Conservation (phyloP, 768 basidiomycete genomes). For the Pulveroboletus ravenelii region DNA sequence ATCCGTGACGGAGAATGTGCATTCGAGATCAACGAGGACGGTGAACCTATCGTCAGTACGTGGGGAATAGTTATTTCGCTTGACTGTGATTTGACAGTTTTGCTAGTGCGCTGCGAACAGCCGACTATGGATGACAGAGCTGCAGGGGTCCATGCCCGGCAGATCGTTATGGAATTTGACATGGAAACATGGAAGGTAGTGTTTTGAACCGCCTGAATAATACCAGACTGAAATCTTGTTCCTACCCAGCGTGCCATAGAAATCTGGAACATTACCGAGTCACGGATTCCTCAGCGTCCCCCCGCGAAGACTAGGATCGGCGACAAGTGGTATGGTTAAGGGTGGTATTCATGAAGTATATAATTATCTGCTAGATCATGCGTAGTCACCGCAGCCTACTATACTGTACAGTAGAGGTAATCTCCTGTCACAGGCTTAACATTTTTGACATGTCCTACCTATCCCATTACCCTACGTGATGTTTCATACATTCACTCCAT, state of each 20-base stretch:
- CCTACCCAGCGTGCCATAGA: slow-evolving; percentile 73
- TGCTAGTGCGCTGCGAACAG: slow-evolving; percentile 56
- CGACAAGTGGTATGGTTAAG: slow-evolving; percentile 68
- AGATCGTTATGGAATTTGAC: slow-evolving; percentile 90
- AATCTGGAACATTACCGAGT: slow-evolving; percentile 72
- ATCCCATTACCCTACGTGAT: not conserved
- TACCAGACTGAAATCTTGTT: not conserved
- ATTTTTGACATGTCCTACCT: not conserved
- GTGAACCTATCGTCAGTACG: slow-evolving; percentile 75
- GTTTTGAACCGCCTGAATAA: slow-evolving; percentile 8
- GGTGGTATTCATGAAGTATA: not conserved
- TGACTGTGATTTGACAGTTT: not conserved
- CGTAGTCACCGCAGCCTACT: not conserved
- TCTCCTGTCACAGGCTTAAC: not conserved
- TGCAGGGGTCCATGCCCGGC: slow-evolving; percentile 64
- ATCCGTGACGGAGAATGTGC: slow-evolving; percentile 81
- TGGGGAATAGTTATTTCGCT: slow-evolving; percentile 1
- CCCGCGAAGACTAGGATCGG: slow-evolving; percentile 53
- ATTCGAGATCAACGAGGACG: slow-evolving; percentile 60
- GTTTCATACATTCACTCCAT: not conserved
- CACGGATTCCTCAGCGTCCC: slow-evolving; percentile 72
- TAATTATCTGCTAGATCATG: slow-evolving; percentile 1
- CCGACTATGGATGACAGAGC: slow-evolving; percentile 62
- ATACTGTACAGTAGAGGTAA: slow-evolving; percentile 20
- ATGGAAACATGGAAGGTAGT: slow-evolving; percentile 82